Base-by-base conservation (phyloP, 768 basidiomycete species). In the Clavaria fumosa region DNA sequence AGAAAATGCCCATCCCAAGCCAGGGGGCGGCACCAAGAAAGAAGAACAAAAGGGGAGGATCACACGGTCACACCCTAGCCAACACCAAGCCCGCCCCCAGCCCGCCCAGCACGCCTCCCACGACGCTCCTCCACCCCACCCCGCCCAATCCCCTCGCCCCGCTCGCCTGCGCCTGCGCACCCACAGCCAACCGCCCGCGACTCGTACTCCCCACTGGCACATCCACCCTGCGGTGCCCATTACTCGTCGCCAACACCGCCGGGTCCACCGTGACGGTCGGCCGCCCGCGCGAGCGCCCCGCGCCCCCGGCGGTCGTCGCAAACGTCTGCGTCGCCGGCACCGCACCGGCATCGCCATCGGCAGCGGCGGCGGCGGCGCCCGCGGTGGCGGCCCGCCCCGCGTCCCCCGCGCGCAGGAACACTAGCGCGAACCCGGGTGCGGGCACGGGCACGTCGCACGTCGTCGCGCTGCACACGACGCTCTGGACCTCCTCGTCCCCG, bases 401-500 rank as follows among this genome's bases (percentile, higher is more conserved):
- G 35, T 62, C n/a, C 55, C 2, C 62, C 67, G 21, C 26, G 26
- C 14, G 9, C 26, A 86, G 58, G 62, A 82, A 83, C 41, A 88
- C 78, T 31, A 88, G 62, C 1, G 81, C 81, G 43, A 78, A 75
- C 24, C 71, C 71, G 0, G 85, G 83, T 0, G 80, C 78, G 23
- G 70, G 67, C 32, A 86, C 70, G 5, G 63, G 62, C 34, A 86
- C 61, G 17, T 54, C 45, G 53, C 84, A 86, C 0, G 60, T 59
- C 46, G 70, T 68, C 38, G 59, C 57, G 4, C 53, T 51, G 47
- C 85, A 90, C 10, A 54, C 45, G 23, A 86, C 64, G 0, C 69
- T 75, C 40, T 68, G 58, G 6, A 84, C 63, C 38, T 64, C 50
- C 31, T 72, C 60, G 0, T 52, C 47, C 32, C 80, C 80, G 32